These are phyloP conservation scores for Odontarrhena argentea DNA, from an alignment of 345 rosid species.

Conservation along the genomic window DNA sequence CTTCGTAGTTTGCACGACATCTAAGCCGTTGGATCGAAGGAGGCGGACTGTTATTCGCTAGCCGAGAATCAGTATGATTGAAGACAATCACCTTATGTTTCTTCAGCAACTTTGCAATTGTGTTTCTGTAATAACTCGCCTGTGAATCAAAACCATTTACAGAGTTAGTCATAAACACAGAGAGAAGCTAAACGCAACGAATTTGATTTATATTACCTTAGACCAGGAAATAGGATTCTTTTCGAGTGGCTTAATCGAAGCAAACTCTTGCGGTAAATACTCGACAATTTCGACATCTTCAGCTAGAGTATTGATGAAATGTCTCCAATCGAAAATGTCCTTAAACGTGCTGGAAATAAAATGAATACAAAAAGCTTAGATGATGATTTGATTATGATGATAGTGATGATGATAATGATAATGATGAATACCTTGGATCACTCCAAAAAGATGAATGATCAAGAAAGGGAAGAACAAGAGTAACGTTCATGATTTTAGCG, in stretches of 20 bases:
- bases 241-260: constrained; percentile 43
- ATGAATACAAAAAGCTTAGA: neutral
- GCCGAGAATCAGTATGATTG: constrained; percentile 62
- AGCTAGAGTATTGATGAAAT: constrained; percentile 55
- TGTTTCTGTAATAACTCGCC: constrained; percentile 59
- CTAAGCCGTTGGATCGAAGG: constrained; percentile 64
- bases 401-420: neutral
- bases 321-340: constrained; percentile 71
- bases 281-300: constrained; percentile 61
- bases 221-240: constrained; percentile 73
- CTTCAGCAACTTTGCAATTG: constrained; percentile 47
- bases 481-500: constrained; percentile 73
- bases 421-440: constrained; percentile 58
- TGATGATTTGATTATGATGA: neutral
- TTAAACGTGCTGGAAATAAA: constrained; percentile 55
- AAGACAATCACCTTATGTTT: constrained; percentile 58
- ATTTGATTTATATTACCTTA: constrained; percentile 42
- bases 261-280: constrained; percentile 48
- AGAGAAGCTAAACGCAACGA: neutral
- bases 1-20: constrained; percentile 69
- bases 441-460: constrained; percentile 79
- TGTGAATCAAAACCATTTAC: constrained; percentile 24
- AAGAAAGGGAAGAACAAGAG: constrained; percentile 67
- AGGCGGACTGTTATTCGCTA: constrained; percentile 62
- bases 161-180: constrained; percentile 16